A percentile compares a stretch with the other conserved stretches of the same genome.
Evolutionary conservation across 768 basidiomycete species (phyloP).

Genomic region (Lactarius sanguifluus): DNA sequence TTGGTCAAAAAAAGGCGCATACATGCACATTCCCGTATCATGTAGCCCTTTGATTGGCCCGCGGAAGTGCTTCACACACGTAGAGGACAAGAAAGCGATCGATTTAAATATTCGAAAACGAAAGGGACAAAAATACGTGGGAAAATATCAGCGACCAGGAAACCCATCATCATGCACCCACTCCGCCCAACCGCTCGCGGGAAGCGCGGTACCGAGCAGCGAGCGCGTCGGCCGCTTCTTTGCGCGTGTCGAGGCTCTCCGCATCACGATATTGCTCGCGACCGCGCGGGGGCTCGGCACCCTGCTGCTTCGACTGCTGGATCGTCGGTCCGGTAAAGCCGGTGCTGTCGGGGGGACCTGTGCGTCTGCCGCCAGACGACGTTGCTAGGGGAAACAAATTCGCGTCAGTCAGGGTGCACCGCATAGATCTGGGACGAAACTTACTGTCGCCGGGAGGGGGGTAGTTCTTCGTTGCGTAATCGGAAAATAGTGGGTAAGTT

Average conservation of each 20-base stretch:
- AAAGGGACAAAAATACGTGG: not conserved
- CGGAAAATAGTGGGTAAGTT: conserved; percentile 8
- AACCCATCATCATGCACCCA: not conserved
- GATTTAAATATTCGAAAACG: not conserved
- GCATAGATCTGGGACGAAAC: no score
- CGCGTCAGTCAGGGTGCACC: not conserved
- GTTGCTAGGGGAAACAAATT: conserved; percentile 21
- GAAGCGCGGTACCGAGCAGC: conserved; percentile 27
- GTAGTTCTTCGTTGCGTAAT: conserved; percentile 29
- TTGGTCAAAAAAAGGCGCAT: no score
- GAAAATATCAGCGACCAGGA: not conserved
- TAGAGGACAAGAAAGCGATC: not conserved
- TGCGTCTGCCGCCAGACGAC: conserved; percentile 27
- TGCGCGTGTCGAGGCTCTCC: conserved; percentile 27
- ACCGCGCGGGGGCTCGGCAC: not conserved
- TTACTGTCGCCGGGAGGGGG: conserved; percentile 29
- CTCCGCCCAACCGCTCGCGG: conserved; percentile 18
- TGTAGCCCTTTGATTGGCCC: no score
- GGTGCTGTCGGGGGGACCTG: not conserved
- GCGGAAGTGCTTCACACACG: no score
- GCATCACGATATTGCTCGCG: conserved; percentile 17
- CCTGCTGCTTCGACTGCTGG: conserved; percentile 12
- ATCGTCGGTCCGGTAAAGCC: not conserved
- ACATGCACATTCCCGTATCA: no score
- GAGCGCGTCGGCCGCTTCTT: conserved; percentile 27